Evolutionary conservation across 257 asterid species (phyloP).

Genomic region (Nicotiana knightiana): DNA sequence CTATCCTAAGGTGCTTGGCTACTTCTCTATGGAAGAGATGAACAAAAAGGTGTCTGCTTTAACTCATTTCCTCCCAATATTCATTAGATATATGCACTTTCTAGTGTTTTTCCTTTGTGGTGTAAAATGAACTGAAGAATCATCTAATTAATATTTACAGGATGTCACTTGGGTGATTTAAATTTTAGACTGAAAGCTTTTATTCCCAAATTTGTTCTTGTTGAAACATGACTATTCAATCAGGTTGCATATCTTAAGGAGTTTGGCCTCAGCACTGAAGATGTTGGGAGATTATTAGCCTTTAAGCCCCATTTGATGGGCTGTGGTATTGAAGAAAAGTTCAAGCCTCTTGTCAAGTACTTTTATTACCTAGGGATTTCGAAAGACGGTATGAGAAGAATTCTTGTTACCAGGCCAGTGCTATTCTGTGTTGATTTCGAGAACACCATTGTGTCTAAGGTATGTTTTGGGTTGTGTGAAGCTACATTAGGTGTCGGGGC

Average conservation of each 20-base stretch:
- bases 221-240: conserved; percentile 1
- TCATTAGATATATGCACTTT: background rate
- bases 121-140: background rate
- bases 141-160: background rate
- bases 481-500: background rate
- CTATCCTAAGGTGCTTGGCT: conserved; percentile 85
- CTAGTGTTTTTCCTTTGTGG: background rate
- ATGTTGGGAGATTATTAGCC: conserved; percentile 77
- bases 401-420: conserved; percentile 68
- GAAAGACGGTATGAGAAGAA: conserved; percentile 85
- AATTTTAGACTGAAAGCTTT: background rate
- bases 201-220: background rate
- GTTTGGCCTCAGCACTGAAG: conserved; percentile 70
- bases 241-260: conserved; percentile 81
- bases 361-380: conserved; percentile 87
- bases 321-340: conserved; percentile 81
- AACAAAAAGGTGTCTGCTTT: conserved; percentile 57
- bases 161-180: background rate
- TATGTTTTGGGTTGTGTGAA: conserved; percentile 18
- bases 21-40: conserved; percentile 85
- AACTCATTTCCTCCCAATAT: background rate
- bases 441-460: conserved; percentile 78
- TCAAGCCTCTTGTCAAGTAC: conserved; percentile 88
- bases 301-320: conserved; percentile 90
- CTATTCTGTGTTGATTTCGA: conserved; percentile 80